Evolutionary conservation across 805 yeast species (phyloP).

Genomic region (Kodamaea leandrae): DNA sequence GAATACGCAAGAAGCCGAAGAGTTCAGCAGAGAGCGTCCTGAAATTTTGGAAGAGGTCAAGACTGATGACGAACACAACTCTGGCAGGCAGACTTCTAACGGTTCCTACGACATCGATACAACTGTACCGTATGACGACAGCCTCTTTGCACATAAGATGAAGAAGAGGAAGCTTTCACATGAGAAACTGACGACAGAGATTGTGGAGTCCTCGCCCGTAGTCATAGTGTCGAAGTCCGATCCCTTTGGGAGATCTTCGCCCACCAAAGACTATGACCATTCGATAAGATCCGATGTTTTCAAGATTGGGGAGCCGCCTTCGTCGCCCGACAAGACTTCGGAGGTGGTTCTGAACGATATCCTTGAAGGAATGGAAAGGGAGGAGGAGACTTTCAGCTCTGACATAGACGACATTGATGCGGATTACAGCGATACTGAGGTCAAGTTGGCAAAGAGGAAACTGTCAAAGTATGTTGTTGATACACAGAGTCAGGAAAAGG

Average conservation of each 20-base stretch:
- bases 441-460: neutral
- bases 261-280: slow-evolving; percentile 5
- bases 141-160: slow-evolving; percentile 24
- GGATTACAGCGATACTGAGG: slow-evolving; percentile 8
- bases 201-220: slow-evolving; percentile 24
- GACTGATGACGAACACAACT: slow-evolving; percentile 20
- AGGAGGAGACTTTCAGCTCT: slow-evolving; percentile 12
- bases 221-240: slow-evolving; percentile 3
- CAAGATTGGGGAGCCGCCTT: slow-evolving; percentile 5
- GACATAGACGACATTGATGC: slow-evolving; percentile 23
- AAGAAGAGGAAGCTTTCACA: slow-evolving; percentile 12
- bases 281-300: slow-evolving; percentile 16
- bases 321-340: slow-evolving; percentile 6
- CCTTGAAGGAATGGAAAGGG: neutral
- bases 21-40: neutral
- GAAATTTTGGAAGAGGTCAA: slow-evolving; percentile 4
- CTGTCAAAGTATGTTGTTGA: neutral
- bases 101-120: neutral
- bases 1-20: slow-evolving; percentile 25
- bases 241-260: slow-evolving; percentile 5
- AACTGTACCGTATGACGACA: slow-evolving; percentile 23
- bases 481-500: too few relatives aligned
- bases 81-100: neutral
- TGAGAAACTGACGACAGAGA: slow-evolving; percentile 13
- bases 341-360: too few relatives aligned